Evolutionary conservation across 2,329 filamentous ascomycete genomes (phyloP).

Genomic region (Cadophora malorum): DNA sequence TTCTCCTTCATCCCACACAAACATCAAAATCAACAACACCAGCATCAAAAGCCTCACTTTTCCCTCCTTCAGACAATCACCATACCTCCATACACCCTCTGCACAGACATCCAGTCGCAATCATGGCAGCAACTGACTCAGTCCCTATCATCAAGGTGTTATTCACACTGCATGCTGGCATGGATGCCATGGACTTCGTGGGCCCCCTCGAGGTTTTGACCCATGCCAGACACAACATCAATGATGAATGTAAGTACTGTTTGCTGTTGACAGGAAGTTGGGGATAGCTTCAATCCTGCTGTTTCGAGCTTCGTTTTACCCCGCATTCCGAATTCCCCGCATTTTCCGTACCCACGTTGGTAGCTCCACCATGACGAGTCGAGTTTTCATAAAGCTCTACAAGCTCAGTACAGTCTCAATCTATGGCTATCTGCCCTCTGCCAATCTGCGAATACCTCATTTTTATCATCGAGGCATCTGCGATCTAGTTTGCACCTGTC

Average conservation of each 20-base stretch:
- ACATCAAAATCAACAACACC: slow-evolving; percentile 17
- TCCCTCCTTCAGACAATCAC: slow-evolving; percentile 2
- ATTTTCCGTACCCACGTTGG: slow-evolving; percentile 4
- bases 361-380: slow-evolving; percentile 2
- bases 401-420: neutral
- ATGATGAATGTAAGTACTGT: slow-evolving; percentile 54
- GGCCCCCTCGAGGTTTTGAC: slow-evolving; percentile 64
- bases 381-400: neutral
- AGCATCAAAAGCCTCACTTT: slow-evolving; percentile 21
- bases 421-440: neutral
- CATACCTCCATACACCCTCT: slow-evolving; percentile 10
- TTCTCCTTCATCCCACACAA: neutral
- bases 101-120: slow-evolving; percentile 37
- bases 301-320: slow-evolving; percentile 19
- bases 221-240: slow-evolving; percentile 58
- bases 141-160: slow-evolving; percentile 61
- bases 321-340: slow-evolving; percentile 26
- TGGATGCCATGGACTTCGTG: slow-evolving; percentile 62
- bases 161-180: slow-evolving; percentile 59
- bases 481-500: neutral
- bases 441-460: neutral
- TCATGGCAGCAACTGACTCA: slow-evolving; percentile 43
- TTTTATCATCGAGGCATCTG: neutral
- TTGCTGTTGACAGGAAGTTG: neutral
- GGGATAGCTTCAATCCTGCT: slow-evolving; percentile 20